Evolutionary conservation across 805 yeast genomes (phyloP).

Genomic region (Saturnispora gosingensis): DNA sequence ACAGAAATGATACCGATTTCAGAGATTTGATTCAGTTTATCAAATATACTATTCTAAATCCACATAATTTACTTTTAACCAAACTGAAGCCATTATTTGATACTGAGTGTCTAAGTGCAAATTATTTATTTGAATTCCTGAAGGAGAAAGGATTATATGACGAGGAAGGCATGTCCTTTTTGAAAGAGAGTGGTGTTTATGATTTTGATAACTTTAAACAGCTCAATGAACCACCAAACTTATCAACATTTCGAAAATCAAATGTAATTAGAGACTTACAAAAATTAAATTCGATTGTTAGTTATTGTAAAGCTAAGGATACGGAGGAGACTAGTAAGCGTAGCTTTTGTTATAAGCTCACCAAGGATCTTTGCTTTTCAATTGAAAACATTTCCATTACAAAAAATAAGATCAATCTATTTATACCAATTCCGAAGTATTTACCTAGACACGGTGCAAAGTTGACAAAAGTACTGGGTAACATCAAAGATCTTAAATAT

Average conservation of each 20-base stretch:
- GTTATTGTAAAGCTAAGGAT: background rate
- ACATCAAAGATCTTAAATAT: constrained; percentile 7
- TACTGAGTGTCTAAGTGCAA: constrained; percentile 3
- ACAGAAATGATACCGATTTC: constrained; percentile 14
- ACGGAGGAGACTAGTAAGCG: background rate
- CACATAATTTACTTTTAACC: constrained; percentile 20
- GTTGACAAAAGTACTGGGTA: constrained; percentile 6
- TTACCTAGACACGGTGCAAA: constrained; percentile 11
- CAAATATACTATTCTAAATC: constrained; percentile 25
- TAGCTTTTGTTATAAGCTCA: constrained; percentile 14
- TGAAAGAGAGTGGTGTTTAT: background rate
- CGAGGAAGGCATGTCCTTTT: background rate
- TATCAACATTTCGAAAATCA: background rate
- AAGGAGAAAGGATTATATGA: constrained; percentile 1
- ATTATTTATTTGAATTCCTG: constrained; percentile 13
- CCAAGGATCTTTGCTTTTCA: constrained; percentile 18
- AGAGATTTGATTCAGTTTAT: constrained; percentile 20
- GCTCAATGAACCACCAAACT: background rate
- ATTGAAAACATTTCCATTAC: constrained; percentile 14
- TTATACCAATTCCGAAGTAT: constrained; percentile 21
- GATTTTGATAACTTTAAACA: background rate
- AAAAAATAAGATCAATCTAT: constrained; percentile 16
- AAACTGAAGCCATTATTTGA: constrained; percentile 13
- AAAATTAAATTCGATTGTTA: background rate
- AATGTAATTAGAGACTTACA: background rate